phyloP scores from a whole-genome alignment of 148 eudicot genomes.

The Chenopodium album region DNA sequence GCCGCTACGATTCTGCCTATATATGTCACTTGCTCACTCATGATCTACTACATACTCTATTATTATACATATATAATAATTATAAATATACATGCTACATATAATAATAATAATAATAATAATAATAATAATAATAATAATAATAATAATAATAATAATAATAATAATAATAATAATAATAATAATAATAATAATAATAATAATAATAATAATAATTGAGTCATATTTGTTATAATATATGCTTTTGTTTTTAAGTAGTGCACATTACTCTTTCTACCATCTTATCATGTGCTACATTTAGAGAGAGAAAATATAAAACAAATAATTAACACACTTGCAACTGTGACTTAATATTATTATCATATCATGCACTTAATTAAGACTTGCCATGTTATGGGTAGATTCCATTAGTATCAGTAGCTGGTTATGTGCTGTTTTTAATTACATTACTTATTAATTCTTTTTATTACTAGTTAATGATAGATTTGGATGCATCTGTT shows the following conservation, averaged over 20 bases:
- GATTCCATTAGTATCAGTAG: slow-evolving; percentile 11
- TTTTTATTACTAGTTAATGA: background rate
- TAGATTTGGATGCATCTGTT: background rate
- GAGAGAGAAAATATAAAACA: background rate
- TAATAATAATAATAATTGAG: background rate
- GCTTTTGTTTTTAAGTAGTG: slow-evolving; percentile 7
- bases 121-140: background rate
- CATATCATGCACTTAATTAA: slow-evolving; percentile 6
- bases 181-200: background rate
- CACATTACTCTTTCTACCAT: slow-evolving; percentile 13
- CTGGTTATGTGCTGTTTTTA: slow-evolving; percentile 18
- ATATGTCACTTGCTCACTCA: background rate
- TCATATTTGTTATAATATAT: background rate
- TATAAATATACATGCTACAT: background rate
- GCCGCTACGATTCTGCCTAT: background rate
- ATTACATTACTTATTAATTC: background rate
- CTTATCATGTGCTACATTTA: slow-evolving; percentile 5
- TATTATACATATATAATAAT: too few species aligned
- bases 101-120: background rate
- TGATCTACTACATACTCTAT: background rate
- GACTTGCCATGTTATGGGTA: slow-evolving; percentile 7
- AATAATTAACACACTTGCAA: background rate
- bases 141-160: background rate
- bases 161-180: background rate
- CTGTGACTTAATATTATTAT: background rate